Evolutionary conservation across 257 asterid genomes (phyloP).

Genomic region (Plantago major): DNA sequence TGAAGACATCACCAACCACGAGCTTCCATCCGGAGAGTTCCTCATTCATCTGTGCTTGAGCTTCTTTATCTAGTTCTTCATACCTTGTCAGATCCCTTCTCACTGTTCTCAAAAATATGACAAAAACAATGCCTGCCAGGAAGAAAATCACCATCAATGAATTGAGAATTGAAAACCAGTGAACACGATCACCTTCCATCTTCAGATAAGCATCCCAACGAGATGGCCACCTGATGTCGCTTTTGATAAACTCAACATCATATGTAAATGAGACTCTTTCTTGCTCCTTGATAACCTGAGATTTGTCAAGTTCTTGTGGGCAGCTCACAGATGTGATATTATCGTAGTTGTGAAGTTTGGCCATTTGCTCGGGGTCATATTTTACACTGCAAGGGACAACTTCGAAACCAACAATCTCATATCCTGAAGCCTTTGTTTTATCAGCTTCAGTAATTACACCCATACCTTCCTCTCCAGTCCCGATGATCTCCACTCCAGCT

Average conservation of each 20-base stretch:
- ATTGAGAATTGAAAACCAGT: constrained; percentile 81
- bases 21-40: constrained; percentile 87
- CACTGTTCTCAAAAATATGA: constrained; percentile 69
- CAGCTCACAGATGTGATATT: constrained; percentile 32
- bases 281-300: constrained; percentile 55
- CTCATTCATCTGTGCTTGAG: constrained; percentile 79
- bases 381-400: constrained; percentile 39
- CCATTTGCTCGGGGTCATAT: constrained; percentile 51
- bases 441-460: constrained; percentile 53
- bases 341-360: constrained; percentile 47
- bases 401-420: constrained; percentile 43
- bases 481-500: constrained; percentile 54
- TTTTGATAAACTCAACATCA: constrained; percentile 66
- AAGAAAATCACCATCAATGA: constrained; percentile 68
- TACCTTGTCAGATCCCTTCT: constrained; percentile 74
- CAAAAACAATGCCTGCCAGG: constrained; percentile 76
- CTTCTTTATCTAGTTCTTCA: constrained; percentile 72
- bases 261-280: constrained; percentile 69
- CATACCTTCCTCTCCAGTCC: constrained; percentile 64
- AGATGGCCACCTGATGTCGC: constrained; percentile 71
- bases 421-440: constrained; percentile 41
- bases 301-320: constrained; percentile 50
- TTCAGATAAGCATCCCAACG: constrained; percentile 84
- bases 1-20: constrained; percentile 76
- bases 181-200: constrained; percentile 80